phyloP scores from a whole-genome alignment of 2,329 filamentous ascomycete genomes.

The Paraconiothyrium sp. region DNA sequence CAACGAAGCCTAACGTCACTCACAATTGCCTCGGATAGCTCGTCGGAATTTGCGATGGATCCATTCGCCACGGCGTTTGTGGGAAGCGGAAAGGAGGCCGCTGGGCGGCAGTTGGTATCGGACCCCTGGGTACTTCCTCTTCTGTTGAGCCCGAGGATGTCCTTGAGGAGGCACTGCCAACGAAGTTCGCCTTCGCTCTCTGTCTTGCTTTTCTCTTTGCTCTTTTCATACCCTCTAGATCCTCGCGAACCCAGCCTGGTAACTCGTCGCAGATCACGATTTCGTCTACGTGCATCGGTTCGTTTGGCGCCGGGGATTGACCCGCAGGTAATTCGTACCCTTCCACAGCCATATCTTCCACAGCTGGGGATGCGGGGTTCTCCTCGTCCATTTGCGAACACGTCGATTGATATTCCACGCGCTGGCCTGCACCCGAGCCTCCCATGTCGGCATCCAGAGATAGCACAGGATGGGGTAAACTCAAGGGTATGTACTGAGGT shows the following conservation, averaged over 20 bases:
- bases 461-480: background rate
- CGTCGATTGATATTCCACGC: background rate
- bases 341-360: conserved; percentile 9
- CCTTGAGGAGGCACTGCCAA: conserved; percentile 16
- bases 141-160: conserved; percentile 18
- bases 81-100: conserved; percentile 23
- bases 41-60: conserved; percentile 16
- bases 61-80: conserved; percentile 17
- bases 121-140: conserved; percentile 33
- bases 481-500: background rate
- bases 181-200: background rate
- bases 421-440: background rate
- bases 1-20: background rate
- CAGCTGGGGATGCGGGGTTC: background rate
- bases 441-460: background rate
- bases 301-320: background rate
- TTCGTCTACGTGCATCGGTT: conserved; percentile 21
- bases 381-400: background rate
- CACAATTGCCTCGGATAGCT: conserved; percentile 26
- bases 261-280: conserved; percentile 35
- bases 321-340: background rate
- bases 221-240: conserved; percentile 18
- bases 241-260: conserved; percentile 28
- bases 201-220: conserved; percentile 17
- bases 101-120: conserved; percentile 27